phyloP scores from a whole-genome alignment of 805 yeast genomes.

The Tetrapisispora arboricola region DNA sequence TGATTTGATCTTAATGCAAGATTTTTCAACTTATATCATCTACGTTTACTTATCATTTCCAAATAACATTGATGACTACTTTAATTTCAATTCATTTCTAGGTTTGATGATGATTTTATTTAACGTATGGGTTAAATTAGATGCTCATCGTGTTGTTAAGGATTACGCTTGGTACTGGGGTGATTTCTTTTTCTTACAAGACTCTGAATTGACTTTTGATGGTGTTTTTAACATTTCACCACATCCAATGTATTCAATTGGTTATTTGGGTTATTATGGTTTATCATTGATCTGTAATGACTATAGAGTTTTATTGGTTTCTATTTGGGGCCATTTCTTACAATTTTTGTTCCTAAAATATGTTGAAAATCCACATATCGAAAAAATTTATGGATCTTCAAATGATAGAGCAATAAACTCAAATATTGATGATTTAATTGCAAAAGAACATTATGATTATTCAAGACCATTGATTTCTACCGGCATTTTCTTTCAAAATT shows the following conservation, averaged over 20 bases:
- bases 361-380: conserved; percentile 82
- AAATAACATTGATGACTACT: conserved; percentile 35
- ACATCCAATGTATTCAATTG: conserved; percentile 88
- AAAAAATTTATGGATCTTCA: conserved; percentile 53
- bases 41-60: conserved; percentile 41
- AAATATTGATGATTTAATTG: conserved; percentile 27
- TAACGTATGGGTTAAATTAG: conserved; percentile 76
- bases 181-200: conserved; percentile 75
- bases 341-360: conserved; percentile 66
- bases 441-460: conserved; percentile 34
- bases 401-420: conserved; percentile 25
- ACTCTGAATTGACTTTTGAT: conserved; percentile 63
- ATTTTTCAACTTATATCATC: conserved; percentile 64
- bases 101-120: conserved; percentile 58
- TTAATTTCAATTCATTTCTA: conserved; percentile 41
- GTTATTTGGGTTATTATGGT: conserved; percentile 81
- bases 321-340: conserved; percentile 63
- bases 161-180: conserved; percentile 97
- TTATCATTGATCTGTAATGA: conserved; percentile 68
- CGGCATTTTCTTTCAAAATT: conserved; percentile 39
- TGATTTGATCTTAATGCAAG: conserved; percentile 76
- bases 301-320: conserved; percentile 56
- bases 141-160: conserved; percentile 80
- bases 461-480: conserved; percentile 48
- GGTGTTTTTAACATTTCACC: conserved; percentile 87